Base-by-base conservation (phyloP, 2,329 filamentous ascomycete genomes). In the Pleoardoris graminearum region DNA sequence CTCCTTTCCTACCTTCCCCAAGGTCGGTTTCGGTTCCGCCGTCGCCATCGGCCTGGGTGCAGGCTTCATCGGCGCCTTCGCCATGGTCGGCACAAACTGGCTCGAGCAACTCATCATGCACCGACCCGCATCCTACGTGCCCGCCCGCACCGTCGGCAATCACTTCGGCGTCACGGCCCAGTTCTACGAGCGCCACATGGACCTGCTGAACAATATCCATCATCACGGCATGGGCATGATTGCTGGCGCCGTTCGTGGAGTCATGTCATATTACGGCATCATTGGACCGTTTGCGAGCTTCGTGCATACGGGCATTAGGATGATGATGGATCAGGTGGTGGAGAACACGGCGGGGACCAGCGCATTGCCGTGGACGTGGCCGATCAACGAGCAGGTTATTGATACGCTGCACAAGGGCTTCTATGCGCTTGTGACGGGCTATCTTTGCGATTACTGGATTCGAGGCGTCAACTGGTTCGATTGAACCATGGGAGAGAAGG, bases 351-450 rank as follows among this genome's bases (percentile, higher is more conserved):
- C 60, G 10, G 67, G 66, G 3, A 58, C 61, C 12, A 66, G 65
- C n/a, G 58, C 64, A 29, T 23, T 62, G 57, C 67, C 68, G 38
- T 72, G 68, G 68, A 66, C 60, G 3, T 71, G 69, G 68, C 66
- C 68, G 14, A 64, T 70, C 32, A 66, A 67, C 23, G 67, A 72
- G 47, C 69, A 71, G 50, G 57, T 66, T 7, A 51, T 71, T 43
- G 68, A 71, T 57, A 37, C 70, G 27, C 2, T 68, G 42, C 66
- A 71, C 32, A 70, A 71, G 50, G 58, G 61, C 0, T 41, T 65
- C 1, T 72, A 65, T 61, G 59, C 59, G 6, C 10, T 68, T 6
- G 59, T 66, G 2, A 62, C 59, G 16, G 67, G 69, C 10, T 71
- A 68, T 45, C 29, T 66, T 14, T 61, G 62, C 27, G 67, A 66